Evolutionary conservation across 192 early-diverging fungal species (phyloP), one percentile per base, ranked within the genome.

Genomic region (Diversispora eburnea): DNA sequence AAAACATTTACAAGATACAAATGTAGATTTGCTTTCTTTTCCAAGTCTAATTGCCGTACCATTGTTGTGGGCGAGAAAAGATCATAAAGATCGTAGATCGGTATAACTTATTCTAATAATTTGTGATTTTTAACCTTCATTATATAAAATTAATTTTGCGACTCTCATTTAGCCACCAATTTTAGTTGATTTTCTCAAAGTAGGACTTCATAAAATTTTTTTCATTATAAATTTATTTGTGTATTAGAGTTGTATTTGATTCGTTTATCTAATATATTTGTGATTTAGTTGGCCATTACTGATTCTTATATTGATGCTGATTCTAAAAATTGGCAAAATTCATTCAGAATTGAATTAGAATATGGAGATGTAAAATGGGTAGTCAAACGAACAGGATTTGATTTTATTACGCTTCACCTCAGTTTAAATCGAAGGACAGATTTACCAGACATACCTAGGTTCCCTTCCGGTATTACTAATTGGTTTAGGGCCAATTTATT

Each of bases 311-410:
- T 77, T n/a, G 78, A 80, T 47, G 61, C 64, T 25, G 17, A 58
- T 41, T 58, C 46, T 22, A 46, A 79, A 46, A 80, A 86, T 51
- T 60, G 49, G 9, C 86, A 88, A 63, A 85, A 82, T 69, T 75
- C 83, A 8, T 88, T 90, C 68, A 87, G 91, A n/a, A 88, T 92
- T 51, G 88, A 88, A 72, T 78, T 91, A 19, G 83, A 88, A 74
- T 93, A 93, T 70, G 92, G 92, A 12, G 91, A 92, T 60, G 78
- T 88, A 57, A 91, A 90, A 77, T 93, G 92, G 92, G 89, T 90
- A 15, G 85, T 92, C 39, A 77, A 82, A 39, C 83, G 87, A 17
- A 82, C 86, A 0, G 81, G 89, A 39, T 77, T 85, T 55, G 90
- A 93, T 70, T 91, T 93, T 76, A 77, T 87, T n/a, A 74, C 79